phyloP scores from a whole-genome alignment of 345 rosid species.

The Citrus unshiu region DNA sequence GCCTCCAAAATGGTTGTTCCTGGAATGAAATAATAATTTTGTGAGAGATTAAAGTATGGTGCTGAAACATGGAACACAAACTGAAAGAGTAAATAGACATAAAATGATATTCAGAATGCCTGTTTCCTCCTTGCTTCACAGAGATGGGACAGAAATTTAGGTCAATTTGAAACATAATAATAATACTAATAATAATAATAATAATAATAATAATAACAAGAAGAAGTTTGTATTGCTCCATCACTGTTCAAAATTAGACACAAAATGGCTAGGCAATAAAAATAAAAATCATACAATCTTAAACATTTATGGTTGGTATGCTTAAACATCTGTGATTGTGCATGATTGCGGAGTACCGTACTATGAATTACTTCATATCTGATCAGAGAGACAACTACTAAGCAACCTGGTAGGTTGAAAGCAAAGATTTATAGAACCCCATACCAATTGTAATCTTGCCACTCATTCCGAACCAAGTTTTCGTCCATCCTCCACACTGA shows the following conservation, averaged over 20 bases:
- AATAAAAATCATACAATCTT: not conserved
- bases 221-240: not conserved
- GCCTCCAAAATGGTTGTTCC: constrained; percentile 87
- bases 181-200: too few species aligned
- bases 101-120: not conserved
- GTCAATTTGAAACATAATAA: not conserved
- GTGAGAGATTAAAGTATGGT: not conserved
- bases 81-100: not conserved
- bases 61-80: not conserved
- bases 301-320: not conserved
- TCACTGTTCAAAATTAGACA: not conserved
- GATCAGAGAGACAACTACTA: not conserved
- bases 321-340: not conserved
- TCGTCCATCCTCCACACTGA: constrained; percentile 98
- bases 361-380: not conserved
- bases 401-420: not conserved
- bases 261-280: not conserved
- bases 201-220: too few species aligned
- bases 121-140: not conserved
- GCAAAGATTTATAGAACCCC: not conserved
- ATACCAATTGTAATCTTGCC: constrained; percentile 87
- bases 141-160: not conserved
- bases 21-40: constrained; percentile 18
- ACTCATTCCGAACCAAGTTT: constrained; percentile 53
- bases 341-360: not conserved